Evolutionary conservation across 257 asterid species (phyloP).

Genomic region (Solanum piurae): DNA sequence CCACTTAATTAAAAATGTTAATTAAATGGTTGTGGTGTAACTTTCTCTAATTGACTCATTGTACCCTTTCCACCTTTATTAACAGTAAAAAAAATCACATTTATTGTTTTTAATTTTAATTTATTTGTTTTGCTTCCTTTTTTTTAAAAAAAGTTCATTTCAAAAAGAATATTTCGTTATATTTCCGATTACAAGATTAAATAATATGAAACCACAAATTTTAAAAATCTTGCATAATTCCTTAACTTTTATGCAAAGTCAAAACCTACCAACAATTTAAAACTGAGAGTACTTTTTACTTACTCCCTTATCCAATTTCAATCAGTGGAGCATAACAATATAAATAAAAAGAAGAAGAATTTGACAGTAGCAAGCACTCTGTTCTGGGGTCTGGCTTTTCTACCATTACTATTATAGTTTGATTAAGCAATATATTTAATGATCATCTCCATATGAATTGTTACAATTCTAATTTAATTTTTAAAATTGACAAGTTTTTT

Average conservation of each 20-base stretch:
- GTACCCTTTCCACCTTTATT: neutral
- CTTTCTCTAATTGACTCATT: neutral
- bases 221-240: neutral
- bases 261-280: neutral
- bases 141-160: neutral
- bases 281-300: neutral
- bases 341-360: neutral
- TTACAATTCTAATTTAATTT: neutral
- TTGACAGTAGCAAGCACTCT: neutral
- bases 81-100: neutral
- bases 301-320: neutral
- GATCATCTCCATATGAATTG: neutral
- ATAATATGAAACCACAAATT: neutral
- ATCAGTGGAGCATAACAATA: neutral
- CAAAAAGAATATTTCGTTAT: neutral
- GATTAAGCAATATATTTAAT: neutral
- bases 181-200: fast-evolving
- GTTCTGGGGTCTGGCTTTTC: neutral
- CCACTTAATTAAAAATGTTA: neutral
- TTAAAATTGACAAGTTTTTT: neutral
- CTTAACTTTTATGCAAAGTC: too few species aligned
- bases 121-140: fast-evolving
- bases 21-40: neutral
- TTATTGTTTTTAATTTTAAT: neutral
- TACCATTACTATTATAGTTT: neutral